phyloP scores from a whole-genome alignment of 2,329 filamentous ascomycete species.

The Alternaria burnsii region DNA sequence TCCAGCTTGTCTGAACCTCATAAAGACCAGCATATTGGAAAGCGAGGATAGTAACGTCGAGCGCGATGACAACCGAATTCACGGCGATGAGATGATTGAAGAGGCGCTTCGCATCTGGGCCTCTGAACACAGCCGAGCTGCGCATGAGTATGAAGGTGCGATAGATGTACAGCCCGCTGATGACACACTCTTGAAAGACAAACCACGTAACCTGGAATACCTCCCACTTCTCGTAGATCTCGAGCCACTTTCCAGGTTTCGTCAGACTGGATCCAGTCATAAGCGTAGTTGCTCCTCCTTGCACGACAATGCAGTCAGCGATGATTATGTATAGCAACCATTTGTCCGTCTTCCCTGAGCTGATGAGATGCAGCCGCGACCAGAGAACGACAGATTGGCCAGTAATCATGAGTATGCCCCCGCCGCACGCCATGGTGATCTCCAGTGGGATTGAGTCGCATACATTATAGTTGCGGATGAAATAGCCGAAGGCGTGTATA shows the following conservation, averaged over 20 bases:
- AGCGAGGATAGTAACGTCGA: slow-evolving; percentile 52
- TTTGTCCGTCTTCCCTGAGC: slow-evolving; percentile 20
- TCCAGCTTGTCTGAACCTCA: slow-evolving; percentile 43
- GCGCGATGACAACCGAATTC: slow-evolving; percentile 50
- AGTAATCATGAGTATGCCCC: slow-evolving; percentile 67
- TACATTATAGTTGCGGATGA: slow-evolving; percentile 21
- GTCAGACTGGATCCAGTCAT: slow-evolving; percentile 58
- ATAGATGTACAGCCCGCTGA: slow-evolving; percentile 59
- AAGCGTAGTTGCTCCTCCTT: slow-evolving; percentile 63
- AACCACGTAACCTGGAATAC: slow-evolving; percentile 52
- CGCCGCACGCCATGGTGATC: slow-evolving; percentile 56
- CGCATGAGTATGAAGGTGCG: slow-evolving; percentile 57
- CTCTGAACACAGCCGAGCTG: slow-evolving; percentile 11
- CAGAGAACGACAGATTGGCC: slow-evolving; percentile 69
- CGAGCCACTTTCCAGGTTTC: slow-evolving; percentile 14
- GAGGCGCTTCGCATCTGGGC: slow-evolving; percentile 22
- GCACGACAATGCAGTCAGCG: slow-evolving; percentile 34
- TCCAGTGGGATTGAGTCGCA: slow-evolving; percentile 43
- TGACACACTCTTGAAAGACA: slow-evolving; percentile 49
- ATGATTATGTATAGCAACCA: slow-evolving; percentile 65
- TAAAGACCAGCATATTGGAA: slow-evolving; percentile 48
- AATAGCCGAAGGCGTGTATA: slow-evolving; percentile 21
- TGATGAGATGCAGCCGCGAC: slow-evolving; percentile 54
- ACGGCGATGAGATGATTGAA: slow-evolving; percentile 48
- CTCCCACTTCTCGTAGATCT: slow-evolving; percentile 42